phyloP scores from a whole-genome alignment of 192 early-diverging fungal genomes.

The Pilobolus umbonatus region DNA sequence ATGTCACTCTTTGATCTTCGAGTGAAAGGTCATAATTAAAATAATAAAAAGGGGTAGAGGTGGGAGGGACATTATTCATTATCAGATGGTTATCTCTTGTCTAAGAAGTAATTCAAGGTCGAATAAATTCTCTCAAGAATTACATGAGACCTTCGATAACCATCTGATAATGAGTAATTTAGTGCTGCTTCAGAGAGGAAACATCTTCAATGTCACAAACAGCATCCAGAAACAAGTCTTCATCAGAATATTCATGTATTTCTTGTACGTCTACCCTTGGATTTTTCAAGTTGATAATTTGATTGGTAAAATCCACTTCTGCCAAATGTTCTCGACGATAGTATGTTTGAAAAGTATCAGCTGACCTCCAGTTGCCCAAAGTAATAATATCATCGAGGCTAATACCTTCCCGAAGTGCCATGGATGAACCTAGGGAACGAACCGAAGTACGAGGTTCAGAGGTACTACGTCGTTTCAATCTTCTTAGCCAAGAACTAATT shows the following conservation, averaged over 20 bases:
- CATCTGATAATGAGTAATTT: no score
- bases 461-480: not conserved
- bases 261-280: no score
- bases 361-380: not conserved
- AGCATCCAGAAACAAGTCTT: slow-evolving; percentile 1
- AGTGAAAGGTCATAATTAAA: no score
- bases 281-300: no score
- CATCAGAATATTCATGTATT: not conserved
- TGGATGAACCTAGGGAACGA: not conserved
- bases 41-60: not conserved
- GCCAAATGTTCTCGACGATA: slow-evolving; percentile 5
- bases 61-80: not conserved
- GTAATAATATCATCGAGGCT: not conserved
- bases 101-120: no score
- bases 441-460: not conserved
- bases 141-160: no score
- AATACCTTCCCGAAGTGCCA: not conserved
- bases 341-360: not conserved
- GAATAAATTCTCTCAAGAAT: no score
- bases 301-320: not conserved
- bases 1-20: no score
- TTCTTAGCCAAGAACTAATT: not conserved
- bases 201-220: not conserved
- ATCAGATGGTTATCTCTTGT: no score
- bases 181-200: slow-evolving; percentile 2